Base-by-base conservation (phyloP, 768 basidiomycete species). In the Tubosaeta sp. region DNA sequence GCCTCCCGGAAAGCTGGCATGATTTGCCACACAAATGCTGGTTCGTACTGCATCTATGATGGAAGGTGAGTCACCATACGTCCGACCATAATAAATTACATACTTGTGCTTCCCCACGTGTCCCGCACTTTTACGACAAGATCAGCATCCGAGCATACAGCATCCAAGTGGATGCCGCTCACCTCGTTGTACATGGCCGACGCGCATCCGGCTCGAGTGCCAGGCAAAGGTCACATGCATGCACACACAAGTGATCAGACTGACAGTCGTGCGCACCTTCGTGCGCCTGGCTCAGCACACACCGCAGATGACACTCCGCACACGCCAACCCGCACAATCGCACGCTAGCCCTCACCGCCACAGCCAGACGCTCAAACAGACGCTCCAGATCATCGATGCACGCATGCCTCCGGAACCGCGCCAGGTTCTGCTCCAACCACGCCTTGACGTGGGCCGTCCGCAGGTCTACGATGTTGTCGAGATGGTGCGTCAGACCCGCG, bases 271-370 rank as follows among this genome's bases (percentile, higher is more conserved):
- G n/a, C n/a, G n/a, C n/a, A n/a, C n/a, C n/a, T n/a, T n/a, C n/a
- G 52, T 85, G 84, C 14, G 65, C 67, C 7, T 74, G 72, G 47
- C 68, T 67, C 25, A 67, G 72, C 8, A 83, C 46, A 53, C 84
- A 85, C 22, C 66, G 55, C 2, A 84, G 65, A 38, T 77, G 72
- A 59, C 84, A 85, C 4, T 50, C 51, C 2, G 56, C 55, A 55
- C 84, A 85, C 45, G 72, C 68, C 52, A 72, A 57, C 43, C 71
- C 71, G 62, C 84, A 85, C 2, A 84, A 61, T 52, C 79, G 74
- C 1, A 79, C 64, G 42, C 67, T 74, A 4, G 71, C 65, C 53
- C 66, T 74, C 55, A 85, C 56, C 27, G 79, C 78, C 3, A 83
- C 73, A 6, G 68, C 63, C 5, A 71, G 56, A 12, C 49, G 68